A percentile compares a stretch with the other conserved stretches of the same genome.
phyloP scores from a whole-genome alignment of 2,329 filamentous ascomycete genomes.

The Cytospora piceae region DNA sequence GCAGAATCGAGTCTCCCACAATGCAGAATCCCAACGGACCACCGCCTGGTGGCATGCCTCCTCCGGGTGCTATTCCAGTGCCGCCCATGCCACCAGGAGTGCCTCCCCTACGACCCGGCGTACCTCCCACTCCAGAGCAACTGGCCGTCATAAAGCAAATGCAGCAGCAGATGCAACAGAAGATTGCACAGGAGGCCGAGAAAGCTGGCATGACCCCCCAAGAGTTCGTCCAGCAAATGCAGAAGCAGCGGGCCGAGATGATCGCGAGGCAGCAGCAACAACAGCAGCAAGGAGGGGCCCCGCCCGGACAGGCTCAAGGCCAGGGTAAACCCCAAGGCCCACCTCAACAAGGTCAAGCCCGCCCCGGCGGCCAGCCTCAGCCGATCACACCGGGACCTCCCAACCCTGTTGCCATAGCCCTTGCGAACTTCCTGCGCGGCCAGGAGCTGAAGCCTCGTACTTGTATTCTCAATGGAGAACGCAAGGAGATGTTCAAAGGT shows the following conservation, averaged over 20 bases:
- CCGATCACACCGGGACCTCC: slow-evolving; percentile 79
- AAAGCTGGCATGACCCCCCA: slow-evolving; percentile 84
- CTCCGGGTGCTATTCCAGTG: slow-evolving; percentile 25
- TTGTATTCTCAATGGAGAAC: slow-evolving; percentile 91
- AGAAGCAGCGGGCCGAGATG: slow-evolving; percentile 55
- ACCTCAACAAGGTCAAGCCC: slow-evolving; percentile 39
- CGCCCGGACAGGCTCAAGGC: slow-evolving; percentile 39
- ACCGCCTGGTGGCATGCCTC: slow-evolving; percentile 29
- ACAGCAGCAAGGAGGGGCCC: slow-evolving; percentile 40
- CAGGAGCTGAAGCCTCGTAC: slow-evolving; percentile 90
- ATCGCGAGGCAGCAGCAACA: slow-evolving; percentile 41
- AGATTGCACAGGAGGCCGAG: slow-evolving; percentile 80
- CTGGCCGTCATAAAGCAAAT: slow-evolving; percentile 61
- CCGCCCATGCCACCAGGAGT: slow-evolving; percentile 35
- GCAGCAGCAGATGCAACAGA: slow-evolving; percentile 64
- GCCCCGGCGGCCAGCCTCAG: slow-evolving; percentile 57
- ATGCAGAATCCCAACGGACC: slow-evolving; percentile 26
- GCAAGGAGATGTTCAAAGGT: slow-evolving; percentile 99
- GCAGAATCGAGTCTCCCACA: not conserved
- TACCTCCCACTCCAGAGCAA: slow-evolving; percentile 69
- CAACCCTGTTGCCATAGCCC: slow-evolving; percentile 83
- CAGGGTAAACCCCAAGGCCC: slow-evolving; percentile 42
- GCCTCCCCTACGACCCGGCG: slow-evolving; percentile 35
- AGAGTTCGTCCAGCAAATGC: slow-evolving; percentile 76
- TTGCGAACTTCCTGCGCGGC: slow-evolving; percentile 82